phyloP scores from a whole-genome alignment of 2,329 filamentous ascomycete genomes.

The Botrytis cinerea region DNA sequence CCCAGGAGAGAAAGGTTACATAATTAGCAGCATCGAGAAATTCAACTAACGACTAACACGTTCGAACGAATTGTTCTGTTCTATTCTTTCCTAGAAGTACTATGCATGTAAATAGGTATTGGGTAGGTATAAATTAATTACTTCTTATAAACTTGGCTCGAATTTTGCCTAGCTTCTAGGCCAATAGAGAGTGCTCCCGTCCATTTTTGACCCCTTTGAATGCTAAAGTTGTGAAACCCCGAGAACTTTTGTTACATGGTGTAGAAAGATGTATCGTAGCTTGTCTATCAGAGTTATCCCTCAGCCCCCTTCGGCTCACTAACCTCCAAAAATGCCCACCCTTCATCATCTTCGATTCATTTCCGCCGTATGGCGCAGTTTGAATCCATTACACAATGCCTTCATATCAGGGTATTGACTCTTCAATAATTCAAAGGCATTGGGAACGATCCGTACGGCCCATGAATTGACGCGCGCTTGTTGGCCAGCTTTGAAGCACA shows the following conservation, averaged over 20 bases:
- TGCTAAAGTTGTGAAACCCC: conserved; percentile 12
- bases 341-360: conserved; percentile 31
- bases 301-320: conserved; percentile 1
- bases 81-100: not conserved
- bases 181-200: conserved; percentile 16
- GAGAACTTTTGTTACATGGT: conserved; percentile 14
- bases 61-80: not conserved
- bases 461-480: conserved; percentile 73
- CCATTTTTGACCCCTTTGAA: conserved; percentile 22
- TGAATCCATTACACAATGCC: conserved; percentile 95
- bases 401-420: conserved; percentile 93
- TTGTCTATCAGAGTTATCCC: conserved; percentile 9
- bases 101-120: not conserved
- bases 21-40: not conserved
- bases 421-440: conserved; percentile 88
- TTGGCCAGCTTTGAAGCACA: conserved; percentile 93
- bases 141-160: not conserved
- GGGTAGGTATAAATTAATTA: conserved; percentile 12
- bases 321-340: not conserved
- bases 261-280: conserved; percentile 6
- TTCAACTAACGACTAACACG: not conserved
- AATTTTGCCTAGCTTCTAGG: not conserved
- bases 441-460: conserved; percentile 87
- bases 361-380: conserved; percentile 48
- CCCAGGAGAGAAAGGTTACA: not conserved